These are phyloP conservation scores for Trematosphaeria pertusa DNA, from an alignment of 2,329 filamentous ascomycete genomes.

Conservation along the genomic window DNA sequence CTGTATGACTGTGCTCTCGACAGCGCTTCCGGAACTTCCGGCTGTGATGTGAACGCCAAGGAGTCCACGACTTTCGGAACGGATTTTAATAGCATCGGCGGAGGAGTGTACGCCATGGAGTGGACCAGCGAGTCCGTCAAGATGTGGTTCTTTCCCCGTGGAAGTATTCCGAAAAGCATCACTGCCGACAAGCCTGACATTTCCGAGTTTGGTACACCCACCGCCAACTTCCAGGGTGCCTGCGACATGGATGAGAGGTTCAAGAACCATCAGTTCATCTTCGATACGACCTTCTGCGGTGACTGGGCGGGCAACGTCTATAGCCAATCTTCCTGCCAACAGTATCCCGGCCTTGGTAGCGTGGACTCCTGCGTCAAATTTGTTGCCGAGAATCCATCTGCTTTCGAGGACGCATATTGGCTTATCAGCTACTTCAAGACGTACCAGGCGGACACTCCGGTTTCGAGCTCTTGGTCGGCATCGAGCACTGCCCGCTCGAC, in stretches of 20 bases:
- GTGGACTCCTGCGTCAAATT: slow-evolving; percentile 68
- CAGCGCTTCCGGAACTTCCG: slow-evolving; percentile 17
- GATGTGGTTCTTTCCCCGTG: slow-evolving; percentile 80
- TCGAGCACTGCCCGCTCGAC: too few species aligned
- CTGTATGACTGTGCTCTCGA: slow-evolving; percentile 27
- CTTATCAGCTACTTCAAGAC: slow-evolving; percentile 56
- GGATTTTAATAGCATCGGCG: slow-evolving; percentile 57
- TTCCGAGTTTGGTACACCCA: slow-evolving; percentile 68
- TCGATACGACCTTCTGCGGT: slow-evolving; percentile 84
- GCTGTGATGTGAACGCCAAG: slow-evolving; percentile 54
- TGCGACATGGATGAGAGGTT: slow-evolving; percentile 78
- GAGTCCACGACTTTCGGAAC: slow-evolving; percentile 53
- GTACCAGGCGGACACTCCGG: slow-evolving; percentile 18
- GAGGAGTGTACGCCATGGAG: too few species aligned
- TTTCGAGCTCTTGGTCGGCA: slow-evolving; percentile 14
- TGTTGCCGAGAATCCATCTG: slow-evolving; percentile 71
- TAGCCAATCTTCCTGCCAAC: slow-evolving; percentile 49
- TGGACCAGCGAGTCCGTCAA: slow-evolving; percentile 75
- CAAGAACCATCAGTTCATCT: slow-evolving; percentile 73
- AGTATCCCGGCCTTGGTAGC: slow-evolving; percentile 14
- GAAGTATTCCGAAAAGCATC: slow-evolving; percentile 68
- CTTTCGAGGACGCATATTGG: slow-evolving; percentile 78
- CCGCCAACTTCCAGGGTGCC: slow-evolving; percentile 70
- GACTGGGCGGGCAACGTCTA: slow-evolving; percentile 73
- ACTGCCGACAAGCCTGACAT: slow-evolving; percentile 65